Evolutionary conservation across 208 protist genomes (phyloP).

Genomic region (Trypanosoma conorhini): DNA sequence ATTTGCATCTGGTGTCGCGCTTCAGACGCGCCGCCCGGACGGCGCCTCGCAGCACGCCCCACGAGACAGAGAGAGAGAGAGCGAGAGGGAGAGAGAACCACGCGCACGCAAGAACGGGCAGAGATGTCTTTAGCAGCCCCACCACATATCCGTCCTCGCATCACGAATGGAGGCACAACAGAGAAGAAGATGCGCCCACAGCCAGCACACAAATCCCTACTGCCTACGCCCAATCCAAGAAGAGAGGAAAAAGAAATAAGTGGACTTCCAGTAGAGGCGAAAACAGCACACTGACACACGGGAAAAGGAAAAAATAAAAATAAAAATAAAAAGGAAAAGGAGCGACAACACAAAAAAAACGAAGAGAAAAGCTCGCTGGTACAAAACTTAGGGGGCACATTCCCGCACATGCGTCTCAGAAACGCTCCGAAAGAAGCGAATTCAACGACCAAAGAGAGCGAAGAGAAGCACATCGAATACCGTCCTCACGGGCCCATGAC

Average conservation of each 20-base stretch:
- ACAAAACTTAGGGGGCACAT: no score
- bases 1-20: no score
- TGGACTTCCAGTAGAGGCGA: background rate
- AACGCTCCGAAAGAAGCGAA: no score
- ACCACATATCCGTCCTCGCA: no score
- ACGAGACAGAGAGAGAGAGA: no score
- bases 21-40: no score
- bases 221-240: background rate
- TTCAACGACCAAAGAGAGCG: background rate
- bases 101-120: background rate
- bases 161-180: background rate
- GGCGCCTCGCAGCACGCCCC: no score
- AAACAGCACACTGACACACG: background rate
- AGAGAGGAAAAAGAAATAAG: background rate
- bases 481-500: background rate
- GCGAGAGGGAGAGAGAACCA: no score
- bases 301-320: conserved; percentile 1
- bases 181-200: background rate
- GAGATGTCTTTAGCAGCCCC: no score
- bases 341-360: background rate
- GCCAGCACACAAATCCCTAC: background rate
- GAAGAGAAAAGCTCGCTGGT: conserved; percentile 2
- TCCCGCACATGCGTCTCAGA: no score
- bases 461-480: background rate
- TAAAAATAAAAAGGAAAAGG: background rate